Percentiles rank a stretch among this genome's conserved stretches.
Evolutionary conservation across 2,329 filamentous ascomycete genomes (phyloP).

Genomic region (Coniochaeta sp.): DNA sequence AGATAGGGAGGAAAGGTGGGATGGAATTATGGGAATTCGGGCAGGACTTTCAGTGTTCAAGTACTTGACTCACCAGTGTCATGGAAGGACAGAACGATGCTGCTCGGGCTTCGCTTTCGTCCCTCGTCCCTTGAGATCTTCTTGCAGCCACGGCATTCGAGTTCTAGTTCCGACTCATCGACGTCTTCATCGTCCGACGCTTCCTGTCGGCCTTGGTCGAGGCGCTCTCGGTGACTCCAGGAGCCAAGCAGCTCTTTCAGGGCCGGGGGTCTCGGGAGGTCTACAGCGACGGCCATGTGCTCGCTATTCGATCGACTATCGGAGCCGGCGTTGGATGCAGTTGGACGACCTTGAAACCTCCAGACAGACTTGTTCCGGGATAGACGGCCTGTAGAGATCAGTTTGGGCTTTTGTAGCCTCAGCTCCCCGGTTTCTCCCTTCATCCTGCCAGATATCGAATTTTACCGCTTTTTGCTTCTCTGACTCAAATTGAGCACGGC

Average conservation of each 20-base stretch:
- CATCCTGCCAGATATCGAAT: not conserved
- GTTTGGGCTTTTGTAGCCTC: constrained; percentile 1
- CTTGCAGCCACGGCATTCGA: not conserved
- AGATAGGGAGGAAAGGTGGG: not conserved
- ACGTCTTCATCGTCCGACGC: not conserved
- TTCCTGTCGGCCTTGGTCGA: not conserved
- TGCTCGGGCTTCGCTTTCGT: not conserved
- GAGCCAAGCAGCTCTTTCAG: not conserved
- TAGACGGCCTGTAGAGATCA: not conserved
- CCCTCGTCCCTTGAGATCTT: not conserved
- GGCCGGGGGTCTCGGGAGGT: not conserved
- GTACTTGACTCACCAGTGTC: not conserved
- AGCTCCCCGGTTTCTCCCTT: not conserved
- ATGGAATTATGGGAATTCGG: too few relatives aligned
- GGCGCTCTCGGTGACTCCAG: not conserved
- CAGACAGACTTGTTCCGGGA: constrained; percentile 12
- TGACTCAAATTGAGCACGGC: not conserved
- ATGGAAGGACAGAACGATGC: not conserved
- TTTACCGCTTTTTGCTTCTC: not conserved
- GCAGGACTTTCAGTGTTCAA: not conserved
- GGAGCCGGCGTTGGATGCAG: constrained; percentile 2
- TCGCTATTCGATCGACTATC: not conserved
- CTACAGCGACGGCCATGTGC: constrained; percentile 13
- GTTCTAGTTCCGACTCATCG: not conserved
- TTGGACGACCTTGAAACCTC: constrained; percentile 11